These are phyloP conservation scores for Synchytrium microbalum DNA, from an alignment of 371 early-diverging fungal species.

Conservation along the genomic window DNA sequence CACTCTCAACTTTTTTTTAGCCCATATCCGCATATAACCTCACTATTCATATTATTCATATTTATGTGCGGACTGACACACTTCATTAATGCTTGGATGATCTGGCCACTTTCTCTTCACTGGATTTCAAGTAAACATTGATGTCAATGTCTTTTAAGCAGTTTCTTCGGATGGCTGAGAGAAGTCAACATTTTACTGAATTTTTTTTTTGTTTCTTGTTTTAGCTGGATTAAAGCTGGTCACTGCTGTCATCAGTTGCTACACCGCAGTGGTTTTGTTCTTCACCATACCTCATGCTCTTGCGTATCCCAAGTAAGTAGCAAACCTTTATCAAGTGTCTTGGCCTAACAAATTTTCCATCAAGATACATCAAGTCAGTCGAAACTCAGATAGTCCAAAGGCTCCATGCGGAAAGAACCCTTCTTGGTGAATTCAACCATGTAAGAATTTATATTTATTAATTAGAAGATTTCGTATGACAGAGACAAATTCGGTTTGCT, in stretches of 20 bases:
- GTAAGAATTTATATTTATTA: not conserved
- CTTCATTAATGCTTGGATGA: no score
- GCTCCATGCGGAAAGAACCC: not conserved
- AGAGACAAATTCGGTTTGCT: no score
- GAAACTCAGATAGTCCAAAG: conserved; percentile 7
- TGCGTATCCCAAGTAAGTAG: conserved; percentile 3
- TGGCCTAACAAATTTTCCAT: no score
- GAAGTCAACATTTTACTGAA: not conserved
- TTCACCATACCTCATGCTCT: conserved; percentile 8
- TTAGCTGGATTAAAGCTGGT: not conserved
- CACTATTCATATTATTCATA: not conserved
- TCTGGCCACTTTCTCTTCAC: no score
- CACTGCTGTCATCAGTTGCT: conserved; percentile 9
- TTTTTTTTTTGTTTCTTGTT: no score
- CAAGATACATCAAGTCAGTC: conserved; percentile 10
- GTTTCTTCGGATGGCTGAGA: not conserved
- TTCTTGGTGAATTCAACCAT: conserved; percentile 4
- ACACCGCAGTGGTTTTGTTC: conserved; percentile 6
- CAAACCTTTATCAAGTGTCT: no score
- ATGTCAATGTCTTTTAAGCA: no score
- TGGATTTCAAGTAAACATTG: no score
- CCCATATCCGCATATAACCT: not conserved
- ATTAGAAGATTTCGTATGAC: no score
- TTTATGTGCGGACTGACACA: not conserved
- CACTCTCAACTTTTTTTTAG: no score